A percentile compares a stretch with the other conserved stretches of the same genome.
These are phyloP conservation scores for Wickerhamiella azyma DNA, from an alignment of 805 yeast genomes.

Conservation along the genomic window DNA sequence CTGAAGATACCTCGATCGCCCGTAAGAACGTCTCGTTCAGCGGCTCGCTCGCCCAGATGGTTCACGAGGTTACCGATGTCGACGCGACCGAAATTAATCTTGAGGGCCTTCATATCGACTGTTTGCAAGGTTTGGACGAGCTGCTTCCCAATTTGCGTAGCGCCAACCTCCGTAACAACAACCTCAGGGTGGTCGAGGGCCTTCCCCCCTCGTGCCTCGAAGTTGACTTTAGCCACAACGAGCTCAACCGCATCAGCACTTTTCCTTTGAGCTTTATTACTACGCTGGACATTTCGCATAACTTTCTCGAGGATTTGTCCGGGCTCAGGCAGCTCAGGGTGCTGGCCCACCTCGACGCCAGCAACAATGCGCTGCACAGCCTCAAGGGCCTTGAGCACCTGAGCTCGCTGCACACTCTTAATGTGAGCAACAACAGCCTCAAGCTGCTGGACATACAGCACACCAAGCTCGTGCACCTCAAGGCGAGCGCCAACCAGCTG, in stretches of 20 bases:
- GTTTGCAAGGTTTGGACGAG: constrained; percentile 15
- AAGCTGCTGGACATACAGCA: constrained; percentile 10
- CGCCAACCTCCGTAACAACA: constrained; percentile 13
- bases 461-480: constrained; percentile 14
- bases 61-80: constrained; percentile 6
- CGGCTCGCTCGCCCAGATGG: constrained; percentile 5
- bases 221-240: constrained; percentile 14
- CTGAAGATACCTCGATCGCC: constrained; percentile 11
- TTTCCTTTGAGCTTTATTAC: constrained; percentile 17
- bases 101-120: constrained; percentile 13
- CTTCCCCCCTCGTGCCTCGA: constrained; percentile 15
- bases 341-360: constrained; percentile 15
- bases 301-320: constrained; percentile 14
- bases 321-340: constrained; percentile 16
- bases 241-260: constrained; percentile 11
- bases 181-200: constrained; percentile 15
- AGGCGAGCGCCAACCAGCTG: constrained; percentile 16
- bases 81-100: constrained; percentile 13
- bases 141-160: constrained; percentile 14
- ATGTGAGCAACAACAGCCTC: constrained; percentile 15
- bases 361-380: constrained; percentile 13
- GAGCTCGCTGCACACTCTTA: constrained; percentile 15
- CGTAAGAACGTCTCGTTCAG: constrained; percentile 10
- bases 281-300: constrained; percentile 14
- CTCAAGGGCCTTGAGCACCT: constrained; percentile 15